These are phyloP conservation scores for Globisporangium takayamanum DNA, from an alignment of 352 stramenopile genomes.

Conservation along the genomic window DNA sequence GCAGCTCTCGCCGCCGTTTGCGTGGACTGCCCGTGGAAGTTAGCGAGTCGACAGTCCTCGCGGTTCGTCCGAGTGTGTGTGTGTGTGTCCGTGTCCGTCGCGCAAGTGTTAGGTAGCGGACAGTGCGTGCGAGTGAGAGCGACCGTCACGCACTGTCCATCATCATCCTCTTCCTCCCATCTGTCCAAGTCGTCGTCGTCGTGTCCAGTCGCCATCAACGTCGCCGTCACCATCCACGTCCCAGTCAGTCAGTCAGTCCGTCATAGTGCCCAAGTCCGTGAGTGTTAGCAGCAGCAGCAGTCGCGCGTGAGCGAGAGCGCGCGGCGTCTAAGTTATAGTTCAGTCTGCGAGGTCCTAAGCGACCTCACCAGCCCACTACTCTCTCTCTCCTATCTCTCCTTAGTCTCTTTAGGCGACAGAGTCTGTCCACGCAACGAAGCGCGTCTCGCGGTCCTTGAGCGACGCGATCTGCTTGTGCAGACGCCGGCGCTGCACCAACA, in stretches of 20 bases:
- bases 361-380: not conserved
- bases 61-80: not conserved
- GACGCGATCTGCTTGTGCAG: slow-evolving; percentile 28
- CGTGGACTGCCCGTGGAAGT: slow-evolving; percentile 6
- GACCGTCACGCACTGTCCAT: not conserved
- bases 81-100: not conserved
- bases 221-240: not conserved
- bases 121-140: not conserved
- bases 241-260: slow-evolving; percentile 6
- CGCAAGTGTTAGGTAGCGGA: not conserved
- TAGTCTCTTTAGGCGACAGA: no score
- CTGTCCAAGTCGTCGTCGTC: slow-evolving; percentile 1
- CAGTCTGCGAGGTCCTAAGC: slow-evolving; percentile 18
- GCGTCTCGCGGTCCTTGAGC: slow-evolving; percentile 36
- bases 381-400: not conserved
- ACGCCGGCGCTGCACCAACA: slow-evolving; percentile 36
- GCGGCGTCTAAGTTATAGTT: slow-evolving; percentile 23
- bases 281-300: slow-evolving; percentile 2
- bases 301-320: not conserved
- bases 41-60: not conserved
- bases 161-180: not conserved
- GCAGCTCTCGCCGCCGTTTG: slow-evolving; percentile 13
- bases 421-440: slow-evolving; percentile 41
- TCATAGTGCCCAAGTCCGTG: slow-evolving; percentile 2
- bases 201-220: not conserved